phyloP scores from a whole-genome alignment of 257 asterid genomes.

The Lycium ferocissimum region DNA sequence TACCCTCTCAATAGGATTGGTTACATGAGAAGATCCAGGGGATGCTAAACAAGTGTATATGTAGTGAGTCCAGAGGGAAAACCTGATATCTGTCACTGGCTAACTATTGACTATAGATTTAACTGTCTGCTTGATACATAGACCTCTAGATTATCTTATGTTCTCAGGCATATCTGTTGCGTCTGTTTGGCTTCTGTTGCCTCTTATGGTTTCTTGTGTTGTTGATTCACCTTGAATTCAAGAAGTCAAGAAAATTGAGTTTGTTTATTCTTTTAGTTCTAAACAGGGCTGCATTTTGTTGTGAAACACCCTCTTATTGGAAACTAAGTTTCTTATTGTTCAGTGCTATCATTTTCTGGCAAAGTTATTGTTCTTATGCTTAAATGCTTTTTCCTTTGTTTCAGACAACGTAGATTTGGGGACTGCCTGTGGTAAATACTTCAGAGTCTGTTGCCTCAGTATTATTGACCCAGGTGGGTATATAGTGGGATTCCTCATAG shows the following conservation, averaged over 20 bases:
- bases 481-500: not conserved
- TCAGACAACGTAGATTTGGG: conserved; percentile 79
- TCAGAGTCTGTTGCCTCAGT: conserved; percentile 76
- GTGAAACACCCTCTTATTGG: not conserved
- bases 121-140: not conserved
- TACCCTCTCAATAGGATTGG: not conserved
- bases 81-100: not conserved
- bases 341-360: not conserved
- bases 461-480: conserved; percentile 66
- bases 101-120: not conserved
- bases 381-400: not conserved
- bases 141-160: not conserved
- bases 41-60: not conserved
- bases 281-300: not conserved
- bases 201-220: not conserved
- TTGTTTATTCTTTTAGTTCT: not conserved
- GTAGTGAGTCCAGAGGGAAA: not conserved
- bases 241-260: not conserved
- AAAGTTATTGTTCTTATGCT: not conserved
- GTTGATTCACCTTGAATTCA: not conserved
- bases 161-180: not conserved
- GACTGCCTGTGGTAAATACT: conserved; percentile 78
- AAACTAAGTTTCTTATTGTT: not conserved
- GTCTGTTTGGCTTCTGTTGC: not conserved
- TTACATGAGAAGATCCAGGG: too few relatives aligned